Base-by-base conservation (phyloP, 768 basidiomycete genomes). In the Leucogyrophana mollusca region DNA sequence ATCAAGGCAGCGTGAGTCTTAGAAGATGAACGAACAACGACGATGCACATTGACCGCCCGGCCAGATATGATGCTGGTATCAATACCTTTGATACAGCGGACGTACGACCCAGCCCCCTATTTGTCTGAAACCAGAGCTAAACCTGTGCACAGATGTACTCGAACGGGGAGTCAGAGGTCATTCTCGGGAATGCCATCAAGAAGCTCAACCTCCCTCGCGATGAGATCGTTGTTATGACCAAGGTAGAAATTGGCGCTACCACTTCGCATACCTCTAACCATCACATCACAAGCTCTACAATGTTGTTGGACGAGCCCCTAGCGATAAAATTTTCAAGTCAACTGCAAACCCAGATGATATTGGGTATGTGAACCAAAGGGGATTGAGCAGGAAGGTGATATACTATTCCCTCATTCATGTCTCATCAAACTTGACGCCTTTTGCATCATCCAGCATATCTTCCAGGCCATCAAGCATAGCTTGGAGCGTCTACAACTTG, bases 401-500 rank as follows among this genome's bases (percentile, higher is more conserved):
- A 22, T 6, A 14, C 9, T 25, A 14, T 24, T n/a, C 14, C 7
- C 14, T 41, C 20, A 14, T 10, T 30, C n/a, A 32, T 30, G 13
- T 13, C 7, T 27, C 17, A 8, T 11, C 24, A 30, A 23, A 22
- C 16, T 43, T 42, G 22, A 34, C 27, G 20, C n/a, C 23, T 4
- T 10, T 16, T 17, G 13, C 17, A 27, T 23, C 17, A 34, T 38
- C 43, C 37, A 89, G 81, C 80, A 83, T 55, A 88, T 90, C 32
- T 90, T 91, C 53, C 84, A 83, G 25, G 69, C 79, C 0, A 77
- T 85, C 27, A 81, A 83, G 55, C 65, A 68, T 13, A 80, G 79
- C 36, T 62, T 90, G 48, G 64, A 84, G 57, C 74, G 87, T 14
- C 72, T 91, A 2, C 83, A 88, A 37, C 61, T 87, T 21, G 88